A percentile compares a stretch with the other conserved stretches of the same genome.
These are phyloP conservation scores for Dipteronia sinensis DNA, from an alignment of 345 rosid species.

Conservation along the genomic window DNA sequence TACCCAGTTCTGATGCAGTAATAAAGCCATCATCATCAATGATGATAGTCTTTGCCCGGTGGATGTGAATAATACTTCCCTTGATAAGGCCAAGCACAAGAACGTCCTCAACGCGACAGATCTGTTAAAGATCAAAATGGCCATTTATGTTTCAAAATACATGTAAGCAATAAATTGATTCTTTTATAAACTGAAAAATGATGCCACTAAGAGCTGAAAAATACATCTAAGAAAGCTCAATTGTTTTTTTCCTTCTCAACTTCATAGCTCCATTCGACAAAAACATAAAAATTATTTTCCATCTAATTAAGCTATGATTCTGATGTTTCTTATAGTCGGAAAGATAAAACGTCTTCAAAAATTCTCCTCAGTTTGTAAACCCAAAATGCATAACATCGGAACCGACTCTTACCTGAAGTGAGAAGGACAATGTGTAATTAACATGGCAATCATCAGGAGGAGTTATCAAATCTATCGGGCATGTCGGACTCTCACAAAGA, in stretches of 20 bases:
- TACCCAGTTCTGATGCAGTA: conserved; percentile 89
- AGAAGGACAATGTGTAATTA: conserved; percentile 85
- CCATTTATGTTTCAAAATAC: conserved; percentile 4
- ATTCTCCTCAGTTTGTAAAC: background rate
- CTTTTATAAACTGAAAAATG: background rate
- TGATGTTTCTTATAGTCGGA: background rate
- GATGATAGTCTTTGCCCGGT: conserved; percentile 82
- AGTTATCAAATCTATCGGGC: conserved; percentile 87
- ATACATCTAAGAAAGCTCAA: too few relatives aligned
- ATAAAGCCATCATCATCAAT: conserved; percentile 69
- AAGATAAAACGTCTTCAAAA: background rate
- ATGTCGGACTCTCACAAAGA: conserved; percentile 75
- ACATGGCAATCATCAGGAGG: conserved; percentile 99
- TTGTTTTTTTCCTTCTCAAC: background rate
- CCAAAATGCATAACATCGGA: background rate
- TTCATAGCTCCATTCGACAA: background rate
- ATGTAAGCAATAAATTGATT: background rate
- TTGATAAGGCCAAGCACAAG: conserved; percentile 79
- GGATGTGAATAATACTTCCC: conserved; percentile 96
- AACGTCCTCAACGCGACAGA: conserved; percentile 95
- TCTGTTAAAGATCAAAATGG: conserved; percentile 44
- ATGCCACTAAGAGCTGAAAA: background rate
- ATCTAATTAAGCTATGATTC: background rate
- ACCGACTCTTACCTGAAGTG: conserved; percentile 72
- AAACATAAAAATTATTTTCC: background rate